These are phyloP conservation scores for Didymella exigua DNA, from an alignment of 2,329 filamentous ascomycete genomes.

Conservation along the genomic window DNA sequence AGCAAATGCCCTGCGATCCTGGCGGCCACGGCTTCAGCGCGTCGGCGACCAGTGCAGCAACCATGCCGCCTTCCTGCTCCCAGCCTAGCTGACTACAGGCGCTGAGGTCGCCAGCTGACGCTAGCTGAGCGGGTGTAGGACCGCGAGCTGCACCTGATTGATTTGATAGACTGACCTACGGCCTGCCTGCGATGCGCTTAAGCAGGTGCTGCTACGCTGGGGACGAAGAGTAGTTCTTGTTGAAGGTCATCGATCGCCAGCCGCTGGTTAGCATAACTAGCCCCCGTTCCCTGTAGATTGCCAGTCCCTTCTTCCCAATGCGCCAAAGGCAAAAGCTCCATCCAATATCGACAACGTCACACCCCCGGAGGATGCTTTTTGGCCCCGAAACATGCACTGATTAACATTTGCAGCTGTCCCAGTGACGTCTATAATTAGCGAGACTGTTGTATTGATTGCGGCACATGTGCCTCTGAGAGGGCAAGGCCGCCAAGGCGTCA, in stretches of 20 bases:
- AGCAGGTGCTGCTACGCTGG: slow-evolving; percentile 25
- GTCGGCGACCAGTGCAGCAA: slow-evolving; percentile 36
- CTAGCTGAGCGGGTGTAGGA: slow-evolving; percentile 37
- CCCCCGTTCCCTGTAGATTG: slow-evolving; percentile 31
- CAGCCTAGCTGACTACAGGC: slow-evolving; percentile 36
- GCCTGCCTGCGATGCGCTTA: slow-evolving; percentile 24
- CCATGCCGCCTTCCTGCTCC: slow-evolving; percentile 31
- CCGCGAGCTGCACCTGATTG: slow-evolving; percentile 43
- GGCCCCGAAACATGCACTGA: slow-evolving; percentile 29
- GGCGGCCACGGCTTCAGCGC: slow-evolving; percentile 27
- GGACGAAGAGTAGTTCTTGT: slow-evolving; percentile 18
- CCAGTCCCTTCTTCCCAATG: slow-evolving; percentile 15
- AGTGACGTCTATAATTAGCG: slow-evolving; percentile 41
- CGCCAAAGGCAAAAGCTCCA: slow-evolving; percentile 18
- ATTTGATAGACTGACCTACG: slow-evolving; percentile 20
- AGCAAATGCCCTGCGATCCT: slow-evolving; percentile 16
- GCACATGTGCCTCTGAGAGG: slow-evolving; percentile 41
- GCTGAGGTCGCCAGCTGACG: slow-evolving; percentile 27
- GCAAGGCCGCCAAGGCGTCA: slow-evolving; percentile 35
- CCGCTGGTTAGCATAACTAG: slow-evolving; percentile 1
- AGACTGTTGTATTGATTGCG: slow-evolving; percentile 40
- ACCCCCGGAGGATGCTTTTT: slow-evolving; percentile 30
- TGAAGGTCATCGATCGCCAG: slow-evolving; percentile 20
- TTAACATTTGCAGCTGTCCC: slow-evolving; percentile 20
- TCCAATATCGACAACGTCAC: slow-evolving; percentile 9